Conservation (phyloP, 2,329 filamentous ascomycete genomes). For the Cercospora citrullina region DNA sequence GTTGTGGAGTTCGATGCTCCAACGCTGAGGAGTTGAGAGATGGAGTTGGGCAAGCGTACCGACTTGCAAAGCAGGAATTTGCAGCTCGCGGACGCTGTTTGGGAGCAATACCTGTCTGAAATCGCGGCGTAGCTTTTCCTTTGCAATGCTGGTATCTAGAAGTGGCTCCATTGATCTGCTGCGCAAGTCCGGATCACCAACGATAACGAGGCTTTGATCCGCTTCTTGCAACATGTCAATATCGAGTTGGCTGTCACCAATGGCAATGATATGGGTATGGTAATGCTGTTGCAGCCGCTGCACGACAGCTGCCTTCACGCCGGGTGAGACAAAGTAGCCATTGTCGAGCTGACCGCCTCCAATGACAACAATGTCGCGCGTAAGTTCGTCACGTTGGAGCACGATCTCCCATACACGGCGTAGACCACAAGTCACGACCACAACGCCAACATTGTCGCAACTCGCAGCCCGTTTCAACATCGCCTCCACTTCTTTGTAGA, state of each 20-base stretch:
- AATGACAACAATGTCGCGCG: constrained; percentile 51
- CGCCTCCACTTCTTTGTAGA: constrained; percentile 52
- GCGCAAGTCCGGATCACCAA: constrained; percentile 49
- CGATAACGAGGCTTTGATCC: constrained; percentile 57
- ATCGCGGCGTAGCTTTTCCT: background rate
- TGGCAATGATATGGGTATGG: constrained; percentile 52
- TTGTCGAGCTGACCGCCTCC: constrained; percentile 53
- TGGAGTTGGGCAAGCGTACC: constrained; percentile 38
- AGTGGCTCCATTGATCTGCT: constrained; percentile 56
- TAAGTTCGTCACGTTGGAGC: constrained; percentile 47
- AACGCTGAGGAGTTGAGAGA: constrained; percentile 36
- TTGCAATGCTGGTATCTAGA: background rate
- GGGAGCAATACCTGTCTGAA: constrained; percentile 52
- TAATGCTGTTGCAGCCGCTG: constrained; percentile 41
- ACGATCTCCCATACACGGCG: constrained; percentile 58
- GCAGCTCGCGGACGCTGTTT: constrained; percentile 41
- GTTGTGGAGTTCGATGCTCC: constrained; percentile 7
- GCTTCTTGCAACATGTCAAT: constrained; percentile 58
- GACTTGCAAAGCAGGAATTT: constrained; percentile 46
- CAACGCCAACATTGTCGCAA: constrained; percentile 41
- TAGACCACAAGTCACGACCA: constrained; percentile 60
- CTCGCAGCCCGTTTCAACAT: constrained; percentile 42
- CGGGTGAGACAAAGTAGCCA: constrained; percentile 53
- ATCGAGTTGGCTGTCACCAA: constrained; percentile 63
- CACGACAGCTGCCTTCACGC: constrained; percentile 54